Conservation (phyloP, 441 rosid species). For the Arabidopsis lyrata region DNA sequence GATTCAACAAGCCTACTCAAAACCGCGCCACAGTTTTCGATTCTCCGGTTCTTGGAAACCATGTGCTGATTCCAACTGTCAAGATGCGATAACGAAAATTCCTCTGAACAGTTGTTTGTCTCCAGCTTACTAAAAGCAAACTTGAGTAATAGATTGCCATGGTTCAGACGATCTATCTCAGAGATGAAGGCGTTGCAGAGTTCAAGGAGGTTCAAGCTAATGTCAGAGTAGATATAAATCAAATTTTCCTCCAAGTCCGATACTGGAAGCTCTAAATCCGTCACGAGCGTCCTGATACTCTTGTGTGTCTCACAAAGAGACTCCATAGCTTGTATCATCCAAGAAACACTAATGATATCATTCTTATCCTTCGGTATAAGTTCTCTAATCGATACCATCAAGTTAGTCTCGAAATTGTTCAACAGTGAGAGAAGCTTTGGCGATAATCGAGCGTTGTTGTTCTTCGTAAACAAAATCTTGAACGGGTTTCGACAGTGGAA, state of each 20-base stretch:
- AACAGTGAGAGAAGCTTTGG: constrained; percentile 55
- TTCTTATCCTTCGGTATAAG: constrained; percentile 64
- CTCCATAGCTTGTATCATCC: constrained; percentile 83
- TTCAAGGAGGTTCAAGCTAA: constrained; percentile 85
- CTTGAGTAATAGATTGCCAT: constrained; percentile 78
- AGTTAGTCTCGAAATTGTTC: constrained; percentile 67
- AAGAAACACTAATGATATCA: constrained; percentile 65
- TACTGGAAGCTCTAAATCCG: constrained; percentile 71
- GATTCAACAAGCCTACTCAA: constrained; percentile 60
- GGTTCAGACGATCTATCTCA: constrained; percentile 72
- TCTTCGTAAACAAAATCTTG: constrained; percentile 65
- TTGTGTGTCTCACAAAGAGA: constrained; percentile 77
- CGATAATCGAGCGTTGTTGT: constrained; percentile 49
- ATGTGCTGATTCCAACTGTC: constrained; percentile 71
- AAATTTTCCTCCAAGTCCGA: constrained; percentile 82
- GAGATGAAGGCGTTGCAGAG: constrained; percentile 75
- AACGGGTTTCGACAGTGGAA: constrained; percentile 73
- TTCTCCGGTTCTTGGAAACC: constrained; percentile 61
- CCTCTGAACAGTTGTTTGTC: constrained; percentile 46
- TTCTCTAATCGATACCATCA: constrained; percentile 63
- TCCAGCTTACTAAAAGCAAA: constrained; percentile 67
- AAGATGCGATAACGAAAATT: constrained; percentile 52
- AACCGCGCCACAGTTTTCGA: constrained; percentile 58
- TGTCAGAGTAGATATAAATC: constrained; percentile 74
- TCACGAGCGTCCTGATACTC: constrained; percentile 60